Evolutionary conservation across 1,139 yeast genomes (phyloP), one percentile per base, ranked within the genome.

Genomic region (Barnettozyma hawaiiensis): DNA sequence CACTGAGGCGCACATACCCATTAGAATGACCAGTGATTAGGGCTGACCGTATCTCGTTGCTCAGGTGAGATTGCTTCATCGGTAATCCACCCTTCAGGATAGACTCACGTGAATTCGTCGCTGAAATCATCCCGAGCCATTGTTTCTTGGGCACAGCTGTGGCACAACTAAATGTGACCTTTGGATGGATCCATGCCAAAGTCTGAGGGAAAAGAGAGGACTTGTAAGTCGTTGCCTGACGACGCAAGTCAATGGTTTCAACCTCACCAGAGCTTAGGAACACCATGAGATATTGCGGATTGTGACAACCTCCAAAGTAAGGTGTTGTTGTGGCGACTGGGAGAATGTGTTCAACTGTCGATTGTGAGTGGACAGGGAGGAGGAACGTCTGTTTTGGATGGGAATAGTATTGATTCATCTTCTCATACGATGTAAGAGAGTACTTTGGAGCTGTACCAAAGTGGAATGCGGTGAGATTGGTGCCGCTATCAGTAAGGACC

Each of bases 381-480:
- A 76, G 65, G 45, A 71, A 70, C 47, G 77, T 81, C 35, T 75
- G 70, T 39, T 70, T 71, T 1, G 95, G 95, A 34, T 67, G 70
- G 1, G 84, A 69, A 61, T 87, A 94, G 55, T 81, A 87, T 35
- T 73, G 75, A 11, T 84, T 83, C 81, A 89, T 94, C 43, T 80
- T 80, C 14, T 82, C 85, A 59, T 86, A 85, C 0, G 96, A 82
- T 0, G 96, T 83, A 45, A 89, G 65, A 2, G 90, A 73, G 49
- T 86, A 85, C 43, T 79, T 75, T 28, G 95, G 84, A 9, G 96
- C 86, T 21, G 72, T 70, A 2, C 97, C 97, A 55, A 86, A 84
- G 51, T 87, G 87, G 47, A 90, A 65, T 44, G 82, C 67, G 7
- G 80, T 74, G 9, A 90, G 55, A 24, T 78, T 76, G 50, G 76